Base-by-base conservation (phyloP, 1,284 basidiomycete species). In the Flammula alnicola region DNA sequence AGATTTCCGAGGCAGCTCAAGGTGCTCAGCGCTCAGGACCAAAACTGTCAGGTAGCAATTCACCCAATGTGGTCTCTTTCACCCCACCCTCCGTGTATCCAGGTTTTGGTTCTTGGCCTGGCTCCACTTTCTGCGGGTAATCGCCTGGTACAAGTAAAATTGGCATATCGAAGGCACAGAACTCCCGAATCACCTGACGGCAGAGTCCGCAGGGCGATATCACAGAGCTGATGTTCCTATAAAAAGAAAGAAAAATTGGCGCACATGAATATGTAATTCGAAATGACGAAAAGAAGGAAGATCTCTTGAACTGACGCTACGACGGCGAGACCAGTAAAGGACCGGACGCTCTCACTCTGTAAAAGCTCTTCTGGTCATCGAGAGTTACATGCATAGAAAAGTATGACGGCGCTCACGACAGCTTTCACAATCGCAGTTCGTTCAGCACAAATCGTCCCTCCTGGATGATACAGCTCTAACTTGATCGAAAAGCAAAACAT, bases 181-280 rank as follows among this genome's bases (percentile, higher is more conserved):
- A 97, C 68, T 98, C 95, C 46, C 92, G 84, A 44, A 97, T 81
- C 46, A 95, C 80, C 66, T 98, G 95, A 5, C 94, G 85, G 62
- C 95, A 98, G 55, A 96, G 84, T 11, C 95, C 95, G 64, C 95
- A 98, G 0, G 93, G 93, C 0, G 91, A 88, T 39, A 87, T 76
- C 0, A 86, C 66, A 0, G 78, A 72, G 0, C 77, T 63, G 8
- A 93, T 81, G 59, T 93, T 87, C 10, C 71, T 74, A 43, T 37
- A 9, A 41, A 35, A 32, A 19, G n/a, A n/a, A n/a, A n/a, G n/a
- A n/a, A n/a, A n/a, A n/a, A n/a, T n/a, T n/a, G n/a, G n/a, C n/a
- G 31, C 25, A 11, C 12, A 11, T 9, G 19, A 16, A n/a, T n/a
- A n/a, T n/a, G n/a, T 14, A 23, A 32, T 19, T 20, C 22, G 5